These are phyloP conservation scores for Harringtonia aguacate DNA, from an alignment of 2,329 filamentous ascomycete species.

Conservation along the genomic window DNA sequence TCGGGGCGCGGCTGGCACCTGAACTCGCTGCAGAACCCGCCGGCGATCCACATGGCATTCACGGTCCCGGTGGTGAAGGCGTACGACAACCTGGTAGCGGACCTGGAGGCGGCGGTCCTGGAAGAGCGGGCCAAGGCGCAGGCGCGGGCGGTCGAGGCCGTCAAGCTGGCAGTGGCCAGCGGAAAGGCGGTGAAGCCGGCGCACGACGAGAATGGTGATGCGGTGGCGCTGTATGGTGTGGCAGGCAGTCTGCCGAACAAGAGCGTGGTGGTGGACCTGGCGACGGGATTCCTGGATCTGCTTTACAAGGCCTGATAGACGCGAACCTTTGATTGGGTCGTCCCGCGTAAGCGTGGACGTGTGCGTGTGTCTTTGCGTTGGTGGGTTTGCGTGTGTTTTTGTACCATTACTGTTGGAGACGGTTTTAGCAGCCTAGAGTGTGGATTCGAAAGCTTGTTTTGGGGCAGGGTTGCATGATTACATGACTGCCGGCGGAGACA, in stretches of 20 bases:
- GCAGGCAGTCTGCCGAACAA: constrained; percentile 93
- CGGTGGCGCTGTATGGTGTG: constrained; percentile 86
- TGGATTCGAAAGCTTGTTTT: no score
- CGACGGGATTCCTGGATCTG: constrained; percentile 83
- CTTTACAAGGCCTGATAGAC: constrained; percentile 55
- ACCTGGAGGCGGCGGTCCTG: constrained; percentile 57
- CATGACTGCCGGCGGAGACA: no score
- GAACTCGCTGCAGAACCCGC: constrained; percentile 83
- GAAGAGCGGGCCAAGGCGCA: constrained; percentile 74
- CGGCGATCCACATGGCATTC: constrained; percentile 88
- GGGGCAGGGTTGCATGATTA: no score
- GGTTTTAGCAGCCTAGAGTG: no score
- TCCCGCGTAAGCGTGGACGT: no score
- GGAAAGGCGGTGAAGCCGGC: constrained; percentile 43
- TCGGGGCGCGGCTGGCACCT: constrained; percentile 81
- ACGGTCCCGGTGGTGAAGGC: constrained; percentile 77
- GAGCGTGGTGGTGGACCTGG: constrained; percentile 83
- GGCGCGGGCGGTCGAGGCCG: constrained; percentile 59
- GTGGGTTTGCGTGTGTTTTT: not conserved
- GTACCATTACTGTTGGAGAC: no score
- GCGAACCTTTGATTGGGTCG: no score
- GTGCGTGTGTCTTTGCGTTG: not conserved
- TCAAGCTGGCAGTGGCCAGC: constrained; percentile 44
- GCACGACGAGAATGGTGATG: constrained; percentile 48
- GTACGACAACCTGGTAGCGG: constrained; percentile 66